Base-by-base conservation (phyloP, 345 rosid species). In the Moricandia arvensis region DNA sequence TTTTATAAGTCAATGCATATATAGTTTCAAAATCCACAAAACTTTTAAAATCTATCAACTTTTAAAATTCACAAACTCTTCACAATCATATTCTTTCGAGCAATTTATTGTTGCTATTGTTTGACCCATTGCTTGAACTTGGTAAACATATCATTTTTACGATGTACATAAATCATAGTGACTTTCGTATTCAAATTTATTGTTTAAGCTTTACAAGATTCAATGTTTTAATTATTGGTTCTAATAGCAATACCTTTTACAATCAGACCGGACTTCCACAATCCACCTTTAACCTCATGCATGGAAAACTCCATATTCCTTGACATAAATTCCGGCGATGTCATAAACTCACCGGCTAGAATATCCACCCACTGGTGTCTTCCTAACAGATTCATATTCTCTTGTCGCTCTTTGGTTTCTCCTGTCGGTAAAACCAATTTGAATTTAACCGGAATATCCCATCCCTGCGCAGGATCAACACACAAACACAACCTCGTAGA, bases 231-330 rank as follows among this genome's bases (percentile, higher is more conserved):
- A 54, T 54, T 71, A 69, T 80, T 84, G 6, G 90, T 87, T 17
- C 72, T 82, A 66, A 87, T 82, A 41, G 72, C 30, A 33, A 85
- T 63, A 29, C 88, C 90, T 83, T 86, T 85, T 37, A 90, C 13
- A 10, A 74, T 26, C 12, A 88, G 78, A 35, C 91, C 91, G 0
- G 58, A 67, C 82, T 87, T 90, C 96, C 89, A 88, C 1, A 55
- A 18, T 65, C 84, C 82, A 4, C 81, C 77, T 29, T 81, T 73
- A 21, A 37, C 53, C 65, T 87, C 96, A 26, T 65, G 68, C 86
- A 86, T 66, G 0, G 82, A 83, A 60, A 86, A 62, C 70, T 86
- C 87, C 15, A 87, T 78, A 61, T 60, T 76, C 49, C 89, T 83
- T 1, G 51, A 77, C 61, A 57, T 66, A 8, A 34, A 8, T 8